These are phyloP conservation scores for Erysimum cheiri DNA, from an alignment of 441 rosid species.

Conservation along the genomic window DNA sequence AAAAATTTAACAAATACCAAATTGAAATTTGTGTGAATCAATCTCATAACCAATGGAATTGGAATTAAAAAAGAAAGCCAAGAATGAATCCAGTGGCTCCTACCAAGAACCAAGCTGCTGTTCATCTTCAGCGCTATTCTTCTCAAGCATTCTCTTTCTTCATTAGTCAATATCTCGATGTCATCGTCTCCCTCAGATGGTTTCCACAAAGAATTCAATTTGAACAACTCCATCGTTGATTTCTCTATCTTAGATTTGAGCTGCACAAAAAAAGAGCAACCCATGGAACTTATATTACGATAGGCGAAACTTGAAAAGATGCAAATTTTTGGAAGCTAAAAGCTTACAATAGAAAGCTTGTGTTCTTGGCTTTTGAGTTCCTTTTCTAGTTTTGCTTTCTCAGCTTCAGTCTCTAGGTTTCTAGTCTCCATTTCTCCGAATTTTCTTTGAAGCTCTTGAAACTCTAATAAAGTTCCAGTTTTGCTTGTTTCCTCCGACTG, in stretches of 20 bases:
- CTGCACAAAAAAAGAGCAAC: slow-evolving; percentile 49
- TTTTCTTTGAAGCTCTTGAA: slow-evolving; percentile 55
- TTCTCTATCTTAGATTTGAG: slow-evolving; percentile 67
- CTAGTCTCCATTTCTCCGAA: slow-evolving; percentile 46
- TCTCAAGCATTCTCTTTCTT: slow-evolving; percentile 79
- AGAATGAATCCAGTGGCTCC: slow-evolving; percentile 22
- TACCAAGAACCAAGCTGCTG: slow-evolving; percentile 74
- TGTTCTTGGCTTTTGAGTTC: slow-evolving; percentile 66
- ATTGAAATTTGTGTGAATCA: neutral
- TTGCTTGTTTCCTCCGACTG: slow-evolving; percentile 49
- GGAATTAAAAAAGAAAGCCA: slow-evolving; percentile 16
- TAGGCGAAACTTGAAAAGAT: slow-evolving; percentile 15
- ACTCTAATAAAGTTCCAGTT: slow-evolving; percentile 75
- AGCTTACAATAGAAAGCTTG: slow-evolving; percentile 73
- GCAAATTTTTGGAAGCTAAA: slow-evolving; percentile 18
- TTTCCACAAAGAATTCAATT: slow-evolving; percentile 59
- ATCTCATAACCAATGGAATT: slow-evolving; percentile 9
- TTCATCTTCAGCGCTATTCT: slow-evolving; percentile 73
- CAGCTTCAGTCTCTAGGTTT: slow-evolving; percentile 56
- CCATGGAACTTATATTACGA: slow-evolving; percentile 20
- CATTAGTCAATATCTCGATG: slow-evolving; percentile 68
- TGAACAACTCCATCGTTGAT: slow-evolving; percentile 54
- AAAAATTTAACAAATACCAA: slow-evolving; percentile 27
- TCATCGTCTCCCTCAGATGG: slow-evolving; percentile 60
- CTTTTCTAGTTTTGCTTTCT: slow-evolving; percentile 55